phyloP scores from a whole-genome alignment of 2,329 filamentous ascomycete species.

The Cucurbitaria berberidis region DNA sequence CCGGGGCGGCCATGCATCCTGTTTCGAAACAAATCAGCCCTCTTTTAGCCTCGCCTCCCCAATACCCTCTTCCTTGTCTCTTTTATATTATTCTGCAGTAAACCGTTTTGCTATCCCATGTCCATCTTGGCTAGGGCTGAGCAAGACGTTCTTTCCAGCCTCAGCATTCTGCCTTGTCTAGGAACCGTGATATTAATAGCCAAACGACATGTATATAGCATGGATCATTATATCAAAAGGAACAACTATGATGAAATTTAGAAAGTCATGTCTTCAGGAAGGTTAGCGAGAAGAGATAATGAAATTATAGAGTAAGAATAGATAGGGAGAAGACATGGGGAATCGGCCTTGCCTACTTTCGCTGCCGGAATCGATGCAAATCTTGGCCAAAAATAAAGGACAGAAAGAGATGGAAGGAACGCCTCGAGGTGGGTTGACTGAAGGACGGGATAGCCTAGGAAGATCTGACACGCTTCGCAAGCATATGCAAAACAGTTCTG shows the following conservation, averaged over 20 bases:
- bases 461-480: too few species aligned
- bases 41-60: constrained; percentile 26
- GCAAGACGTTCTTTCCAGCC: not conserved
- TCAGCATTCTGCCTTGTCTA: constrained; percentile 6
- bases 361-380: not conserved
- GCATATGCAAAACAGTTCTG: too few species aligned
- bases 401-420: not conserved
- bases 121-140: constrained; percentile 13
- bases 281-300: not conserved
- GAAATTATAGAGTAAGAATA: not conserved
- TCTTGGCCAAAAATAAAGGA: not conserved
- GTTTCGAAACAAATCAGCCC: constrained; percentile 39
- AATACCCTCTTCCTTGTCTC: constrained; percentile 11
- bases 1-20: constrained; percentile 17
- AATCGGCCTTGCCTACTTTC: not conserved
- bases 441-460: too few species aligned
- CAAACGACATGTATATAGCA: not conserved
- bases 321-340: not conserved
- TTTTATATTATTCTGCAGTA: constrained; percentile 27
- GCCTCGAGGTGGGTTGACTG: too few species aligned
- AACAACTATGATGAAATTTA: not conserved
- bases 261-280: not conserved
- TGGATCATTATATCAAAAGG: not conserved
- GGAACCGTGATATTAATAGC: constrained; percentile 11
- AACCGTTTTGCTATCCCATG: not conserved